phyloP scores from a whole-genome alignment of 2,329 filamentous ascomycete species.

The Rhytidhysteron rufulum region DNA sequence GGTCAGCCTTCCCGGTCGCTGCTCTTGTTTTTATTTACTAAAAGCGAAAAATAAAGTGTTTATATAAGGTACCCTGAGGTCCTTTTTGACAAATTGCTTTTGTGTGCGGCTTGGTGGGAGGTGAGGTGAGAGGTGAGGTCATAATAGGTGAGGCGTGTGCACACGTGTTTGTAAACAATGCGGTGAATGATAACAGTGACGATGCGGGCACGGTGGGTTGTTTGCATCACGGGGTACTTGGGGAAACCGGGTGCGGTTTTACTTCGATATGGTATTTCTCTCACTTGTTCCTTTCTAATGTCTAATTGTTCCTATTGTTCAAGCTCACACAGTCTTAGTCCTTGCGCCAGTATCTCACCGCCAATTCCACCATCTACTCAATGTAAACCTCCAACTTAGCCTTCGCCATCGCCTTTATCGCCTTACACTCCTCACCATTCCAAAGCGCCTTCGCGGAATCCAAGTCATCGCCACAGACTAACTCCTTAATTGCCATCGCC shows the following conservation, averaged over 20 bases:
- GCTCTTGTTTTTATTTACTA: too few species aligned
- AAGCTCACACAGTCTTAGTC: background rate
- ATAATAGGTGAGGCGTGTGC: too few species aligned
- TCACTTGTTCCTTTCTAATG: background rate
- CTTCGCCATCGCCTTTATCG: background rate
- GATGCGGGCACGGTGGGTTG: background rate
- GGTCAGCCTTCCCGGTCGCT: too few species aligned
- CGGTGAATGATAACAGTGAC: too few species aligned
- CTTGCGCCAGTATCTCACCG: background rate
- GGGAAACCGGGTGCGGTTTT: too few species aligned
- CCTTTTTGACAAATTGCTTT: too few species aligned
- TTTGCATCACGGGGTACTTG: background rate
- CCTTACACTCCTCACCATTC: background rate
- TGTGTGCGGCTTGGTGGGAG: too few species aligned
- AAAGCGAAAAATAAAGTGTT: too few species aligned
- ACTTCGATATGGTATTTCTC: too few species aligned
- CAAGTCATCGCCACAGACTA: background rate
- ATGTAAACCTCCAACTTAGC: background rate
- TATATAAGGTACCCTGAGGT: too few species aligned
- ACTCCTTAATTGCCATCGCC: background rate
- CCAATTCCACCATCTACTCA: background rate
- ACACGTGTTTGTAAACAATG: too few species aligned
- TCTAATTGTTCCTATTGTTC: background rate
- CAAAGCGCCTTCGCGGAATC: background rate
- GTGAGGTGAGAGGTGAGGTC: too few species aligned